These are phyloP conservation scores for Pyrus pyrifolia DNA, from an alignment of 306 rosid species.

Conservation along the genomic window DNA sequence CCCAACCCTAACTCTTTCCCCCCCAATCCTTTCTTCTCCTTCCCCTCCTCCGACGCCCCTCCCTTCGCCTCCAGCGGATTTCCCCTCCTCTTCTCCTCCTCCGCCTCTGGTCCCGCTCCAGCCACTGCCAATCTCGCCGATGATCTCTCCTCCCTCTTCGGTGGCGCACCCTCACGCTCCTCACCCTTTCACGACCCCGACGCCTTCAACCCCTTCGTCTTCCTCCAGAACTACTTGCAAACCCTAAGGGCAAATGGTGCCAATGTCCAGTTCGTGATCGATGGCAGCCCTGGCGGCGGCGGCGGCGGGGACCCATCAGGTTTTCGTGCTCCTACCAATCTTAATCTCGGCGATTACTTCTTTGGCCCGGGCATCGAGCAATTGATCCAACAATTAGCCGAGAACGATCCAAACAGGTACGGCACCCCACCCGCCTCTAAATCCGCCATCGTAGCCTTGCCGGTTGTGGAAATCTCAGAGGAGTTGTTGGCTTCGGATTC, in stretches of 20 bases:
- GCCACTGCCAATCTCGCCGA: constrained; percentile 26
- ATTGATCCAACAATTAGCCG: constrained; percentile 88
- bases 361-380: constrained; percentile 93
- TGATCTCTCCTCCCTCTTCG: constrained; percentile 55
- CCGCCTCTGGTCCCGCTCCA: constrained; percentile 18
- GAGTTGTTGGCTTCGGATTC: constrained; percentile 65
- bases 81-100: constrained; percentile 37
- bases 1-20: constrained; percentile 45
- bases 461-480: constrained; percentile 40
- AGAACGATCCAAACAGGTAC: constrained; percentile 81
- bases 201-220: constrained; percentile 53
- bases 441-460: constrained; percentile 54
- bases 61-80: constrained; percentile 20
- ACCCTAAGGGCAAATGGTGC: constrained; percentile 53
- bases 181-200: constrained; percentile 48
- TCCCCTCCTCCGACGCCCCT: constrained; percentile 32
- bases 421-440: constrained; percentile 88
- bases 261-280: constrained; percentile 70
- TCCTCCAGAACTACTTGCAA: constrained; percentile 70
- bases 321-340: constrained; percentile 42
- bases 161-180: constrained; percentile 31
- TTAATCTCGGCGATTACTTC: constrained; percentile 79
- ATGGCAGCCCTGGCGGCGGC: constrained; percentile 31
- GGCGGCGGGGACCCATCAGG: constrained; percentile 34
- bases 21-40: constrained; percentile 37